phyloP scores from a whole-genome alignment of 208 protist species.

The Lotmaria passim region DNA sequence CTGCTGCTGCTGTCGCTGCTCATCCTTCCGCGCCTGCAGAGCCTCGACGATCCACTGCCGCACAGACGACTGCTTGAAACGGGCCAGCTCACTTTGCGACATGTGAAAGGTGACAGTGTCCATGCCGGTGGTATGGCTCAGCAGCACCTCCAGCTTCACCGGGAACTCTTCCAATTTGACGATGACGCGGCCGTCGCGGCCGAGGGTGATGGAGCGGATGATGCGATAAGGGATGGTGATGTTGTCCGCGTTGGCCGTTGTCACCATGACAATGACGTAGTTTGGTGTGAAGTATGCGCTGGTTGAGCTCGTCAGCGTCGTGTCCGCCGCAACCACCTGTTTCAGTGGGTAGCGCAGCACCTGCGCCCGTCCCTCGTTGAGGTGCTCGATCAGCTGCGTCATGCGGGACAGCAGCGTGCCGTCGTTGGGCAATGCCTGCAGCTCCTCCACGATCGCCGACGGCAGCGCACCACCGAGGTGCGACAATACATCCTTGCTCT shows the following conservation, averaged over 20 bases:
- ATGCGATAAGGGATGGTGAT: slow-evolving; percentile 84
- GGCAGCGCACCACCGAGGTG: slow-evolving; percentile 46
- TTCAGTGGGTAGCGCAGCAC: slow-evolving; percentile 72
- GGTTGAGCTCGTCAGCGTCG: slow-evolving; percentile 61
- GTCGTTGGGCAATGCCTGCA: slow-evolving; percentile 77
- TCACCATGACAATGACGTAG: slow-evolving; percentile 86
- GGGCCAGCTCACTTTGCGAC: slow-evolving; percentile 47
- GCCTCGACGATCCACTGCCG: slow-evolving; percentile 78
- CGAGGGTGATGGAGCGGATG: slow-evolving; percentile 84
- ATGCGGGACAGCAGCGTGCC: slow-evolving; percentile 72
- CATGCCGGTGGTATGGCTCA: slow-evolving; percentile 78
- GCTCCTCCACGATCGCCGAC: slow-evolving; percentile 41
- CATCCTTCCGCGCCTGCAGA: slow-evolving; percentile 54
- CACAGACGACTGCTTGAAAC: slow-evolving; percentile 82
- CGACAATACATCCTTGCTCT: slow-evolving; percentile 63
- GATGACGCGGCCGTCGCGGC: slow-evolving; percentile 78
- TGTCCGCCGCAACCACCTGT: slow-evolving; percentile 70
- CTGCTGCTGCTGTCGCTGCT: slow-evolving; percentile 33
- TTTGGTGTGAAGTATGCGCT: slow-evolving; percentile 83
- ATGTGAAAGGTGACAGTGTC: slow-evolving; percentile 81
- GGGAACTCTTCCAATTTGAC: slow-evolving; percentile 86
- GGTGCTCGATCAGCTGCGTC: slow-evolving; percentile 66
- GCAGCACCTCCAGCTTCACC: slow-evolving; percentile 77
- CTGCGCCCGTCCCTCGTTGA: slow-evolving; percentile 65
- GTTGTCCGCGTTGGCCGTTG: slow-evolving; percentile 80